Base-by-base conservation (phyloP, 108 stramenopile genomes). In the Fragilariopsis cylindrus region DNA sequence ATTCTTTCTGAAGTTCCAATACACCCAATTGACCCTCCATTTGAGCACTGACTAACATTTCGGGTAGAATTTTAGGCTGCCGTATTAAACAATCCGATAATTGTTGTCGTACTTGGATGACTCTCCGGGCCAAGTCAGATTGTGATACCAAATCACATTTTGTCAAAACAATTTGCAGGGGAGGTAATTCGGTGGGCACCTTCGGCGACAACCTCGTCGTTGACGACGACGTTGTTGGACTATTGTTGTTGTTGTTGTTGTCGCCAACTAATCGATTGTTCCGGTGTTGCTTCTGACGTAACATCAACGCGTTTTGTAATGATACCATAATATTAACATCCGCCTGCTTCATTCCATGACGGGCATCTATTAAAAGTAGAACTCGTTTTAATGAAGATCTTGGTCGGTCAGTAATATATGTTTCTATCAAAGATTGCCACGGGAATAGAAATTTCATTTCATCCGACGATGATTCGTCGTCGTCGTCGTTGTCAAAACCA, bases 91-190 rank as follows among this genome's bases (percentile, higher is more conserved):
- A 67, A 71, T 91, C 86, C 8, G 93, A 91, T 45, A 94, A 73
- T 70, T 91, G 85, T 77, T 81, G 41, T 21, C 82, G 79, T n/a
- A 90, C 89, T 47, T 83, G 73, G 3, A 79, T 74, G 44, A 88
- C 86, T 21, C 93, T 73, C 12, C 93, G 85, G 8, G 93, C 93
- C 62, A 94, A 71, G 58, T 91, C 93, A 3, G 60, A 68, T 53
- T 89, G 93, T 4, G 73, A 60, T 7, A 94, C 90, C 72, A 94
- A 79, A 80, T 94, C 93, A 48, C 93, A 94, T 69, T 94, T 94
- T 7, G 93, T 94, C 53, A 94, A 80, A 7, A 94, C 90, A 40
- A 94, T 46, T 81, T 94, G 93, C 44, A 94, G 88, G 41, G 93
- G 89, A 30, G 93, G 93, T 5, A 94, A 71, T 72, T 83, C 71